Evolutionary conservation across 768 basidiomycete species (phyloP).

Genomic region (Phlebiopsis gigantea): DNA sequence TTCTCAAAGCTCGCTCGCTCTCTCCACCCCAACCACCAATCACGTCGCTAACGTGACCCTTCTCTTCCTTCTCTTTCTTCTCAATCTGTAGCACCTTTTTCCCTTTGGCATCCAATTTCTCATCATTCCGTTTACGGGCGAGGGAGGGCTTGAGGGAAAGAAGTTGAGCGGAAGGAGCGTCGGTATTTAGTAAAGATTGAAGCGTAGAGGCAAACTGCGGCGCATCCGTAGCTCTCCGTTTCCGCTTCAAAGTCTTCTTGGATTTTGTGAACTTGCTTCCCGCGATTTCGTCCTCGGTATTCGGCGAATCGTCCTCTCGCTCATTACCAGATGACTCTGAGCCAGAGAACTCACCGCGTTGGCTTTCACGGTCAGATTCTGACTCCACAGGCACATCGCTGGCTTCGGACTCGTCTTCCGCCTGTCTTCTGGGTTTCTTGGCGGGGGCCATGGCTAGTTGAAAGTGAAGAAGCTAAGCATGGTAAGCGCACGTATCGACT

Average conservation of each 20-base stretch:
- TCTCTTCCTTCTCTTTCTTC: constrained; percentile 70
- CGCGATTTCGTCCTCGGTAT: constrained; percentile 65
- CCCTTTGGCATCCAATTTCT: constrained; percentile 68
- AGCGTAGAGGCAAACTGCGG: constrained; percentile 72
- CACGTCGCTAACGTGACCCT: constrained; percentile 57
- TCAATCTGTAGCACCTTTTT: constrained; percentile 68
- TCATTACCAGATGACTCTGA: constrained; percentile 19
- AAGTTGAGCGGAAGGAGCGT: constrained; percentile 64
- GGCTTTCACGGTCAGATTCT: constrained; percentile 17
- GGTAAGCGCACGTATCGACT: not conserved
- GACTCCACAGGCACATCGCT: constrained; percentile 7
- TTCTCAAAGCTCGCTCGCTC: constrained; percentile 69
- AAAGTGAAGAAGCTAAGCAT: not conserved
- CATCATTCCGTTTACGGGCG: constrained; percentile 62
- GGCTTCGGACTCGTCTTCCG: constrained; percentile 22
- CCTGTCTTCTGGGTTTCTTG: constrained; percentile 47
- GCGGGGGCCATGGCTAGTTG: constrained; percentile 39
- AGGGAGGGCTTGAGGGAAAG: constrained; percentile 77
- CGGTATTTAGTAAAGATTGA: constrained; percentile 65
- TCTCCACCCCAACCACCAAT: constrained; percentile 90
- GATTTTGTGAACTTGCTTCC: constrained; percentile 57
- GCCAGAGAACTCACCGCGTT: constrained; percentile 21
- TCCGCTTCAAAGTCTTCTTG: constrained; percentile 76
- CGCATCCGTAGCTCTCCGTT: constrained; percentile 72
- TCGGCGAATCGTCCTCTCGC: constrained; percentile 26